phyloP scores from a whole-genome alignment of 2,329 filamentous ascomycete species.

The Talaromyces sp. region DNA sequence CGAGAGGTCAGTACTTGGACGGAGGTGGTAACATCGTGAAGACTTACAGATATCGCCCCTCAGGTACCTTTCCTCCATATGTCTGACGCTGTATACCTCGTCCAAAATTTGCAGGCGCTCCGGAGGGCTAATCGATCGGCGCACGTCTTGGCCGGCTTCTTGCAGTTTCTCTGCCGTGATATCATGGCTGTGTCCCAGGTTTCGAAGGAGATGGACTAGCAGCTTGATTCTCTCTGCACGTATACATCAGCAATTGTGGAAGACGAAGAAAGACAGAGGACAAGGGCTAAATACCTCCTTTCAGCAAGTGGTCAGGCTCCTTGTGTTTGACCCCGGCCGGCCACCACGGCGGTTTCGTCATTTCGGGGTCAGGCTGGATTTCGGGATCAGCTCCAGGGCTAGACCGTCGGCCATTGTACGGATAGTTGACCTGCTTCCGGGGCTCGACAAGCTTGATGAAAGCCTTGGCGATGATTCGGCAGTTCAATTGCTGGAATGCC shows the following conservation, averaged over 20 bases:
- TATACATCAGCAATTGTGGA: not conserved
- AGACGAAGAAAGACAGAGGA: not conserved
- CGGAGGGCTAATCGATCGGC: conserved; percentile 31
- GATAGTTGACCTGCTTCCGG: conserved; percentile 41
- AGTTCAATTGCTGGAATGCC: conserved; percentile 39
- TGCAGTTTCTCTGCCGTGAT: conserved; percentile 35
- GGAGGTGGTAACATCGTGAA: not conserved
- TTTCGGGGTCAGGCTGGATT: conserved; percentile 31
- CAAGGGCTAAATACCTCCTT: conserved; percentile 30
- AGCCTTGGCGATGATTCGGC: conserved; percentile 37
- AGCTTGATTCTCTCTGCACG: conserved; percentile 33
- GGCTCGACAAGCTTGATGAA: conserved; percentile 42
- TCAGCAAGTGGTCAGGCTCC: conserved; percentile 43
- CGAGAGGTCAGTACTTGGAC: not conserved
- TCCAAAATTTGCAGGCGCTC: conserved; percentile 34
- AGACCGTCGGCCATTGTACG: conserved; percentile 38
- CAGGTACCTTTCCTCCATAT: conserved; percentile 34
- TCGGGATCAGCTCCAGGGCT: conserved; percentile 17
- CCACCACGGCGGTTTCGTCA: conserved; percentile 40
- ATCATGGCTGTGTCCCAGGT: conserved; percentile 30
- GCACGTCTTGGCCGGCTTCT: conserved; percentile 36
- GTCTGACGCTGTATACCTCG: conserved; percentile 37
- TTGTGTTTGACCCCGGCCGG: conserved; percentile 36
- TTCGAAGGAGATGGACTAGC: conserved; percentile 37
- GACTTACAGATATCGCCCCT: conserved; percentile 33